phyloP scores from a whole-genome alignment of 2,329 filamentous ascomycete species.

The Stemphylium vesicarium region DNA sequence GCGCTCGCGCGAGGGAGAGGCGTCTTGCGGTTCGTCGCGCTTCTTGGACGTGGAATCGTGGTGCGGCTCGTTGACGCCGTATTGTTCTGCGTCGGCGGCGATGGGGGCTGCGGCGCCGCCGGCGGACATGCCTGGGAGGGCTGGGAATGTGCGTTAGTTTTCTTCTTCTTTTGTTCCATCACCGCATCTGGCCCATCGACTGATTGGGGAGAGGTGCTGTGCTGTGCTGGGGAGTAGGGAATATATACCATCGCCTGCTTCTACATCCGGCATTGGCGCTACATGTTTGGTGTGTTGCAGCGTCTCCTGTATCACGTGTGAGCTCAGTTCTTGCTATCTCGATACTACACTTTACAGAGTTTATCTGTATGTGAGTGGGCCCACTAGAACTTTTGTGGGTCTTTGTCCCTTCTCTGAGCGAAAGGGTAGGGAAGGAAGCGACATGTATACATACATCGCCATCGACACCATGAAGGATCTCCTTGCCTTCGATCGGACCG shows the following conservation, averaged over 20 bases:
- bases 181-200: no score
- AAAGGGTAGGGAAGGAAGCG: no score
- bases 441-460: constrained; percentile 40
- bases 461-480: constrained; percentile 47
- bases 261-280: constrained; percentile 42
- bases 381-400: no score
- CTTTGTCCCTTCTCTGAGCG: no score
- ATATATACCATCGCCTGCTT: constrained; percentile 42
- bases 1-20: not conserved
- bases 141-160: not conserved
- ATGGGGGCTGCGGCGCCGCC: constrained; percentile 17
- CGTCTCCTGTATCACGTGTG: constrained; percentile 17
- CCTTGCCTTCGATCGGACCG: constrained; percentile 48
- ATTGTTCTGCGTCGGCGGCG: constrained; percentile 1
- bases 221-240: no score
- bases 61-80: constrained; percentile 10
- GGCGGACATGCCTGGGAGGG: constrained; percentile 16
- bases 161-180: no score
- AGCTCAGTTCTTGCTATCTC: not conserved
- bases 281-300: constrained; percentile 47
- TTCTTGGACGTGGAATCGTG: not conserved
- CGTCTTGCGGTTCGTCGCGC: constrained; percentile 4
- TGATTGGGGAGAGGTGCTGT: not conserved
- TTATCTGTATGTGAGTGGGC: no score
- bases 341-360: no score